phyloP scores from a whole-genome alignment of 176 grass and related monocot species.

The Stipa capillata region DNA sequence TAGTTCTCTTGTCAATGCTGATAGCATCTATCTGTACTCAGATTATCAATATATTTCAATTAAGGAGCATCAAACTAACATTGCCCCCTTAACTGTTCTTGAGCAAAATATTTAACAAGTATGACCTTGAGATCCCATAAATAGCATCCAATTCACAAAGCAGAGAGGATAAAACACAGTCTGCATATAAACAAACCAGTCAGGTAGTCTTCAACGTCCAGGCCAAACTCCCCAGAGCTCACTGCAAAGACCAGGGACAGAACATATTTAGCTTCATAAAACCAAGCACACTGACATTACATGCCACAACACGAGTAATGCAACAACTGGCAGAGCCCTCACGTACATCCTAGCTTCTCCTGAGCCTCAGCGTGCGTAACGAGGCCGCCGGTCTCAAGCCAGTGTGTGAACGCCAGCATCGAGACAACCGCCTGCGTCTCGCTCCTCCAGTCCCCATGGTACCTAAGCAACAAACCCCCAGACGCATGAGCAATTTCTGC shows the following conservation, averaged over 20 bases:
- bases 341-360: constrained; percentile 81
- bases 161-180: not conserved
- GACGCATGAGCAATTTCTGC: not conserved
- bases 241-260: constrained; percentile 47
- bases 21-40: not conserved
- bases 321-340: not conserved
- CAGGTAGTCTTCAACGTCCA: constrained; percentile 94
- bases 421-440: constrained; percentile 75
- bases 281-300: not conserved
- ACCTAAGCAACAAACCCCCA: constrained; percentile 43
- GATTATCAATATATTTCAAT: not conserved
- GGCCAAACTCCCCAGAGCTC: constrained; percentile 65
- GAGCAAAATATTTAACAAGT: not conserved
- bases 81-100: not conserved
- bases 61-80: not conserved
- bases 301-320: not conserved
- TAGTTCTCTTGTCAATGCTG: not conserved
- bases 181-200: constrained; percentile 39
- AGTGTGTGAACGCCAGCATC: constrained; percentile 72
- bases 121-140: not conserved
- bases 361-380: constrained; percentile 79
- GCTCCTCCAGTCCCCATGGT: constrained; percentile 74
- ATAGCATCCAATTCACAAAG: not conserved
- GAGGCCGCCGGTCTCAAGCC: constrained; percentile 68
- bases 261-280: constrained; percentile 6